A percentile compares a stretch with the other conserved stretches of the same genome.
Conservation (phyloP, 164 flowering plant species). For the Vitis cinerea region DNA sequence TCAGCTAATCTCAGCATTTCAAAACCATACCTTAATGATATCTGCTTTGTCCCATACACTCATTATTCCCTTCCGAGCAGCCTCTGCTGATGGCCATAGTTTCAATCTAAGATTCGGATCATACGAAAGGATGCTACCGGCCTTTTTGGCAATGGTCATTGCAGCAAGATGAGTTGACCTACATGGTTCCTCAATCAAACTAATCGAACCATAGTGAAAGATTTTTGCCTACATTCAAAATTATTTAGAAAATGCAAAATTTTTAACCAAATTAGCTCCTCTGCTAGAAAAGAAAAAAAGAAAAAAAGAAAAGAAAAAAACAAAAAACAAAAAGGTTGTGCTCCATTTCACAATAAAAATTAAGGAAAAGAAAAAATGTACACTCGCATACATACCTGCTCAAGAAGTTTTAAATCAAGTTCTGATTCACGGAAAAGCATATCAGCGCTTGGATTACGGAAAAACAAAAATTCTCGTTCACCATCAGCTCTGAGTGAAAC, state of each 20-base stretch:
- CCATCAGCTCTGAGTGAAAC: slow-evolving; percentile 73
- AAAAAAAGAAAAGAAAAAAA: too few species aligned
- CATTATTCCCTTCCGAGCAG: slow-evolving; percentile 65
- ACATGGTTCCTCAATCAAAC: slow-evolving; percentile 79
- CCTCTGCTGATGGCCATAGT: slow-evolving; percentile 75
- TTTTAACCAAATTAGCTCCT: not conserved
- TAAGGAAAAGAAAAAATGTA: not conserved
- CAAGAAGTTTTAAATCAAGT: slow-evolving; percentile 49
- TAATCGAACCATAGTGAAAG: slow-evolving; percentile 81
- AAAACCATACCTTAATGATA: slow-evolving; percentile 53
- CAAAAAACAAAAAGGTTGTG: not conserved
- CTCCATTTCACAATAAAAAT: not conserved
- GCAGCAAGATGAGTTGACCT: slow-evolving; percentile 71
- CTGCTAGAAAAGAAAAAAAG: not conserved
- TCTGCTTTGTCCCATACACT: slow-evolving; percentile 79
- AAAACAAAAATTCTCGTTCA: slow-evolving; percentile 79
- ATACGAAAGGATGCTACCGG: slow-evolving; percentile 68
- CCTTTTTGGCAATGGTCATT: slow-evolving; percentile 54
- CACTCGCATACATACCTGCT: slow-evolving; percentile 33
- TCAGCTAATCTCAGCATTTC: too few species aligned
- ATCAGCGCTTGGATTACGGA: slow-evolving; percentile 83
- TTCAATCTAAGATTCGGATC: slow-evolving; percentile 79
- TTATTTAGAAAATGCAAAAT: not conserved
- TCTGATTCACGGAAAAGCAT: slow-evolving; percentile 76
- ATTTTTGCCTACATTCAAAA: slow-evolving; percentile 44